A percentile compares a stretch with the other conserved stretches of the same genome.
These are phyloP conservation scores for Hyaloperonospora brassicae DNA, from an alignment of 352 stramenopile species.

Conservation along the genomic window DNA sequence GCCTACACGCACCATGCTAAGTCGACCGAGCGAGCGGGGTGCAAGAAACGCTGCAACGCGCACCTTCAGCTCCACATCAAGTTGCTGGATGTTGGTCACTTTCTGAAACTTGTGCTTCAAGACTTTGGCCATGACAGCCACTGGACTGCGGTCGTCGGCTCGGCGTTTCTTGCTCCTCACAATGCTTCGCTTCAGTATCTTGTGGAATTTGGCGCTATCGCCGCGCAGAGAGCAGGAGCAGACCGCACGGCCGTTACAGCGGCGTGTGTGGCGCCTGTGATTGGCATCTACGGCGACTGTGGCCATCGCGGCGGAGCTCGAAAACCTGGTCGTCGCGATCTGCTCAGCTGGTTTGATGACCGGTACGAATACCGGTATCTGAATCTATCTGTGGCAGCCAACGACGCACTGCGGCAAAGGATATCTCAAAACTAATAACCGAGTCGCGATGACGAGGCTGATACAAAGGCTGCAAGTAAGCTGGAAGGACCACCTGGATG, in stretches of 20 bases:
- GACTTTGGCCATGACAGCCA: constrained; percentile 4
- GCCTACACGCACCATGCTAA: constrained; percentile 48
- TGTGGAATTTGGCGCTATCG: constrained; percentile 63
- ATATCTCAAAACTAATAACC: too few species aligned
- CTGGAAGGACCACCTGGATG: not conserved
- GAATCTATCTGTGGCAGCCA: too few species aligned
- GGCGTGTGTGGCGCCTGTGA: constrained; percentile 42
- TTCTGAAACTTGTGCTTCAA: constrained; percentile 10
- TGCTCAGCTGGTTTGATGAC: constrained; percentile 10
- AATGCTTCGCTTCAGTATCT: constrained; percentile 38
- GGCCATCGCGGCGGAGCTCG: not conserved
- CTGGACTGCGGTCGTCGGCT: not conserved
- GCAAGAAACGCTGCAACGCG: constrained; percentile 38
- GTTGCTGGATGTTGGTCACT: constrained; percentile 44
- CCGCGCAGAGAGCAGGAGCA: constrained; percentile 64
- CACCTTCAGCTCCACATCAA: constrained; percentile 44
- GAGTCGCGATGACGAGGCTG: too few species aligned
- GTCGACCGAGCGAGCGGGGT: constrained; percentile 29
- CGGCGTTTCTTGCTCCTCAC: constrained; percentile 29
- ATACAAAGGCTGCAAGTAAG: not conserved
- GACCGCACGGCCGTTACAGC: constrained; percentile 51
- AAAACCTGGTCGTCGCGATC: not conserved
- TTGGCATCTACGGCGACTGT: constrained; percentile 8
- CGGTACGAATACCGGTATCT: not conserved
- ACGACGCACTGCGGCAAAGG: too few species aligned